Conservation (phyloP, 805 yeast species). For the Candida coquimbonensis region DNA sequence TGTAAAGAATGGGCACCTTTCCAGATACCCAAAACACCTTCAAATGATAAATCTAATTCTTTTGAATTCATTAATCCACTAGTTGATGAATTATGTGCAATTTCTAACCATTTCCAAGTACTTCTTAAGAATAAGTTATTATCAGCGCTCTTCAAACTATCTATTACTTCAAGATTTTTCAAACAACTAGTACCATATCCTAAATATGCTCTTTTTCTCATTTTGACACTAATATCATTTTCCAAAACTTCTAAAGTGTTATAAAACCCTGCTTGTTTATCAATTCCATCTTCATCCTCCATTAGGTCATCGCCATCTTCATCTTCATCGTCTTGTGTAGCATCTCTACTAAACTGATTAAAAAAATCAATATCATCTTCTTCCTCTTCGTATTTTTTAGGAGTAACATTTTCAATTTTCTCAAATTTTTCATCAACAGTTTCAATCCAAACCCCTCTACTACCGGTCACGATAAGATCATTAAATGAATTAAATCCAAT, state of each 20-base stretch:
- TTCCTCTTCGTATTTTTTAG: conserved; percentile 8
- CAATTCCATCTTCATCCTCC: conserved; percentile 14
- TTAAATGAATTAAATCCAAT: conserved; percentile 62
- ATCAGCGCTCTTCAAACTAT: conserved; percentile 44
- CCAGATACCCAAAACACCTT: conserved; percentile 91
- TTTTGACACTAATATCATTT: conserved; percentile 69
- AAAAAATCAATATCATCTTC: conserved; percentile 9
- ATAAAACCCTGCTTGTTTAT: conserved; percentile 21
- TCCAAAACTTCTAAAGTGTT: conserved; percentile 41
- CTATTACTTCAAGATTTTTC: conserved; percentile 54
- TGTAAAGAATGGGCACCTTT: conserved; percentile 52
- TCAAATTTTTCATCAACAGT: conserved; percentile 26
- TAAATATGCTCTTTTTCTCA: conserved; percentile 60
- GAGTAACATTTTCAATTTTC: conserved; percentile 13
- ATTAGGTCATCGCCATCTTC: conserved; percentile 1
- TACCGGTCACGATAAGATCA: conserved; percentile 55
- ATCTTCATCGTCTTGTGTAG: conserved; percentile 9
- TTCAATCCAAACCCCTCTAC: conserved; percentile 41
- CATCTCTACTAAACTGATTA: conserved; percentile 7
- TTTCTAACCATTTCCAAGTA: conserved; percentile 88
- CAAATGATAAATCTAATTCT: conserved; percentile 73
- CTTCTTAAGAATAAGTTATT: conserved; percentile 53
- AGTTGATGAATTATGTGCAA: conserved; percentile 57
- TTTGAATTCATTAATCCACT: conserved; percentile 63
- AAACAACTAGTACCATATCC: conserved; percentile 71